Evolutionary conservation across 257 asterid genomes (phyloP).

Genomic region (Eustoma russellianum): DNA sequence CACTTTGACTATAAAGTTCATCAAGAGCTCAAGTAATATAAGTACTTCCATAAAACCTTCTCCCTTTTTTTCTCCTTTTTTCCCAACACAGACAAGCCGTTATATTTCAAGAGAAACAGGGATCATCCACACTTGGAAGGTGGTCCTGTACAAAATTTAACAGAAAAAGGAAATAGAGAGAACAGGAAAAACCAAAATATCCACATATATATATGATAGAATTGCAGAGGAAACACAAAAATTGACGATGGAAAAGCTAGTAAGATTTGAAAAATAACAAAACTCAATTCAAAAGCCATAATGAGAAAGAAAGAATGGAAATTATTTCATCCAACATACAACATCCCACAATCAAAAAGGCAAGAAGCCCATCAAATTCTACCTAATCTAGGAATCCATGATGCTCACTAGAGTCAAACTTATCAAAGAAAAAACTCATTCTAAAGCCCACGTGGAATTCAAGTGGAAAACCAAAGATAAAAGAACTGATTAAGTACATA

Average conservation of each 20-base stretch:
- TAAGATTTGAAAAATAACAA: background rate
- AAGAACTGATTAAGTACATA: slow-evolving; percentile 13
- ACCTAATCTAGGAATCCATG: slow-evolving; percentile 10
- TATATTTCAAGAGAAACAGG: no score
- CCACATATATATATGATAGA: no score
- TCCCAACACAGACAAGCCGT: no score
- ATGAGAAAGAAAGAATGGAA: slow-evolving; percentile 25
- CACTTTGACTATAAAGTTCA: background rate
- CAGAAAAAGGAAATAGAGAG: no score
- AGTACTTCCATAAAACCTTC: no score
- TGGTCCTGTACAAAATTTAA: no score
- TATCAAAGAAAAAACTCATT: slow-evolving; percentile 10
- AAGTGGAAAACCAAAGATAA: slow-evolving; percentile 8
- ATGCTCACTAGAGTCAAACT: slow-evolving; percentile 20
- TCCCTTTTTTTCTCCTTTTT: no score
- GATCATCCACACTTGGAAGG: no score
- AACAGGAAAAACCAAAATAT: no score
- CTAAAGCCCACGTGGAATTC: slow-evolving; percentile 20
- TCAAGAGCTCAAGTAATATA: background rate
- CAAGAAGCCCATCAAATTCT: slow-evolving; percentile 11
- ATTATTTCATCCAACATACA: slow-evolving; percentile 13
- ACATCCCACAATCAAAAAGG: slow-evolving; percentile 3
- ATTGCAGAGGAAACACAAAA: background rate
- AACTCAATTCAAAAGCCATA: slow-evolving; percentile 4
- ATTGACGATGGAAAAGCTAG: background rate